Evolutionary conservation across 2,329 filamentous ascomycete species (phyloP).

Genomic region (Phyllosticta citriasiana): DNA sequence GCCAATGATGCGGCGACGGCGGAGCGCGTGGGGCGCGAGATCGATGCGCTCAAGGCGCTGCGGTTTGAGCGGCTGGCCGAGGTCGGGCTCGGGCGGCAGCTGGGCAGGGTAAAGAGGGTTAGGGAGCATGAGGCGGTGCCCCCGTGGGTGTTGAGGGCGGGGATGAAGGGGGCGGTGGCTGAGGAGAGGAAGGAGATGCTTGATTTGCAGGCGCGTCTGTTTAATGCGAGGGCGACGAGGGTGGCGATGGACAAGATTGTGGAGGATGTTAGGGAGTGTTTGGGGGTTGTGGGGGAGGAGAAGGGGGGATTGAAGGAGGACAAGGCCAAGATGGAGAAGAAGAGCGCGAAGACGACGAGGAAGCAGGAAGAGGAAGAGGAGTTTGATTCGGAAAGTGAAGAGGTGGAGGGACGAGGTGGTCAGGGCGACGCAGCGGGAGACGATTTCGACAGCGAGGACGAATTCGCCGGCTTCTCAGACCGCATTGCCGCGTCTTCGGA

Average conservation of each 20-base stretch:
- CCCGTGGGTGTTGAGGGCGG: constrained; percentile 26
- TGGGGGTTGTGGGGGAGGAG: constrained; percentile 19
- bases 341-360: neutral
- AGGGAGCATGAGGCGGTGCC: constrained; percentile 41
- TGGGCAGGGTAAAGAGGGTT: constrained; percentile 48
- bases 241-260: constrained; percentile 41
- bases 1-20: constrained; percentile 40
- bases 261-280: constrained; percentile 30
- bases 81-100: constrained; percentile 46
- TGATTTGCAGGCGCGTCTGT: constrained; percentile 50
- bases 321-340: neutral
- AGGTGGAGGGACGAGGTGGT: constrained; percentile 9
- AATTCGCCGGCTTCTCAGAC: constrained; percentile 26
- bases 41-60: constrained; percentile 45
- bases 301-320: neutral
- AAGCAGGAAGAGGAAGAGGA: neutral
- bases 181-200: constrained; percentile 34
- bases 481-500: constrained; percentile 30
- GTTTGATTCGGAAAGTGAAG: constrained; percentile 1
- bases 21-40: constrained; percentile 53
- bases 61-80: constrained; percentile 30
- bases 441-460: constrained; percentile 13
- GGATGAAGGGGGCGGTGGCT: constrained; percentile 24
- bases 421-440: constrained; percentile 11
- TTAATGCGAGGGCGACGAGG: constrained; percentile 50